phyloP scores from a whole-genome alignment of 768 basidiomycete genomes.

The Mycena kentingensis region DNA sequence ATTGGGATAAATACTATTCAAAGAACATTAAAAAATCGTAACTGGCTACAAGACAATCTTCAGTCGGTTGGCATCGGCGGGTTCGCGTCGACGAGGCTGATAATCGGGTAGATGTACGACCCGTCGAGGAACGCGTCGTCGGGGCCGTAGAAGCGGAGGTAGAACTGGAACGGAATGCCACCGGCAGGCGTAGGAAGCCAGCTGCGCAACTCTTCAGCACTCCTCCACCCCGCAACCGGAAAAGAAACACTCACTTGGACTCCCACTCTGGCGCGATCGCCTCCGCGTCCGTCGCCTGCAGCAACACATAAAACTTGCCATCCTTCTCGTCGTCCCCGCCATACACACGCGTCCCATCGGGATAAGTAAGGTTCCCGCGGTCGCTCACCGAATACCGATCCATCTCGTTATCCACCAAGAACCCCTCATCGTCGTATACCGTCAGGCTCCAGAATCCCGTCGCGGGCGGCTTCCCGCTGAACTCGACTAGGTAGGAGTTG shows the following conservation, averaged over 20 bases:
- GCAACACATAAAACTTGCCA: too few relatives aligned
- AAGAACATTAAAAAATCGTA: too few relatives aligned
- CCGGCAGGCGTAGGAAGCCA: slow-evolving; percentile 15
- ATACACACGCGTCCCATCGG: slow-evolving; percentile 4
- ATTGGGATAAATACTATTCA: too few relatives aligned
- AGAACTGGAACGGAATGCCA: slow-evolving; percentile 1
- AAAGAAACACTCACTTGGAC: slow-evolving; percentile 9
- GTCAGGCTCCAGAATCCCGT: slow-evolving; percentile 16
- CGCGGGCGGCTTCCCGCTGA: slow-evolving; percentile 10
- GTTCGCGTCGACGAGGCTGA: slow-evolving; percentile 7
- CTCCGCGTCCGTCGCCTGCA: not conserved
- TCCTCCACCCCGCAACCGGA: not conserved
- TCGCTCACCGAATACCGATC: slow-evolving; percentile 2
- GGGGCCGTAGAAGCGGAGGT: slow-evolving; percentile 10
- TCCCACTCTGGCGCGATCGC: slow-evolving; percentile 8
- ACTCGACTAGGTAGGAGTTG: slow-evolving; percentile 7
- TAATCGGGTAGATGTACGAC: slow-evolving; percentile 3
- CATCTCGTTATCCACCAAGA: slow-evolving; percentile 1
- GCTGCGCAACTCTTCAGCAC: not conserved
- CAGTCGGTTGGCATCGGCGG: slow-evolving; percentile 12
- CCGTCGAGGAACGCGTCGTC: not conserved
- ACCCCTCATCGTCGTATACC: slow-evolving; percentile 12
- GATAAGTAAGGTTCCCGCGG: slow-evolving; percentile 10
- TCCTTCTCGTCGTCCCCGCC: not conserved
- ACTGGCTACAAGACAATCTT: too few relatives aligned